A percentile compares a stretch with the other conserved stretches of the same genome.
Conservation (phyloP, 768 basidiomycete species). For the Tylopilus subfusipes region DNA sequence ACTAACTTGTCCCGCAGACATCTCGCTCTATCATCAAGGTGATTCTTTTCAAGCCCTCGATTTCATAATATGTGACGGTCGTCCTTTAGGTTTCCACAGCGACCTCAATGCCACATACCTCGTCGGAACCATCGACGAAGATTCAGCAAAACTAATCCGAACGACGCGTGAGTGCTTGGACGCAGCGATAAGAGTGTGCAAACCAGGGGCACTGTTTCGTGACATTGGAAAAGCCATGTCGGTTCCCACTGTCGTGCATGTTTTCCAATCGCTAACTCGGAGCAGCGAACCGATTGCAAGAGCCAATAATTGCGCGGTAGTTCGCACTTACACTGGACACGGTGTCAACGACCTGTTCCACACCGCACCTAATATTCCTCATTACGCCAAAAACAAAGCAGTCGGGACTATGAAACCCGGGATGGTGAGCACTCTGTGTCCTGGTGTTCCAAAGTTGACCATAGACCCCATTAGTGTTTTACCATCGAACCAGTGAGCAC, state of each 20-base stretch:
- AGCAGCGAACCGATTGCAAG: conserved; percentile 80
- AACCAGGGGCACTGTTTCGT: conserved; percentile 87
- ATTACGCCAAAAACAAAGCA: conserved; percentile 93
- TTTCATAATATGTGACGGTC: background rate
- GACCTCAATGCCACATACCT: conserved; percentile 95
- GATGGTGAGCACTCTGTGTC: conserved; percentile 56
- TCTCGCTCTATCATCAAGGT: conserved; percentile 80
- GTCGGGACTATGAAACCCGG: conserved; percentile 91
- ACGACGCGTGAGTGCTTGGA: conserved; percentile 82
- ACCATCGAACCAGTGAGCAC: conserved; percentile 73
- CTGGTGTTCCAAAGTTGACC: background rate
- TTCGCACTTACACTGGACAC: conserved; percentile 89
- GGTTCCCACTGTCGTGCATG: conserved; percentile 29
- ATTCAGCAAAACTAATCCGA: conserved; percentile 76
- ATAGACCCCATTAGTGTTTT: conserved; percentile 44
- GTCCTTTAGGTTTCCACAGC: conserved; percentile 70
- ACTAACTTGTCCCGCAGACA: conserved; percentile 46
- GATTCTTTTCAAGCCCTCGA: conserved; percentile 9
- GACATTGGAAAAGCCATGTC: conserved; percentile 87
- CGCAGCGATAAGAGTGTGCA: conserved; percentile 88
- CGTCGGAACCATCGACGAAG: conserved; percentile 80
- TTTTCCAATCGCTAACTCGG: conserved; percentile 10
- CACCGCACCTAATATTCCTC: conserved; percentile 80
- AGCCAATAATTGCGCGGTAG: conserved; percentile 81
- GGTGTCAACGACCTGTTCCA: conserved; percentile 89